phyloP scores from a whole-genome alignment of 1,139 yeast genomes.

The Pichia sp. region DNA sequence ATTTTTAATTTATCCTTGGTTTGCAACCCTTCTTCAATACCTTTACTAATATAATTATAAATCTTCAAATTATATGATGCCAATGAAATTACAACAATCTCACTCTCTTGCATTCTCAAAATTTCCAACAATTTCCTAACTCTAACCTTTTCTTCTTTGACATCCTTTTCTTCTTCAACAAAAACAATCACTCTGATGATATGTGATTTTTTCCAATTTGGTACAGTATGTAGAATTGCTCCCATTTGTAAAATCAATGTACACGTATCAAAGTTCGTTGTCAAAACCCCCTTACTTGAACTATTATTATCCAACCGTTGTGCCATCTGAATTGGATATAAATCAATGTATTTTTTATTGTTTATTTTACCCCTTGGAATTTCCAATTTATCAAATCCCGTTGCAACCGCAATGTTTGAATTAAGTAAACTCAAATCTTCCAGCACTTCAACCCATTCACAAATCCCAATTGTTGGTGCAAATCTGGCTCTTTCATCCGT shows the following conservation, averaged over 20 bases:
- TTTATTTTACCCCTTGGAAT: conserved; percentile 26
- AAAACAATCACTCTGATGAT: conserved; percentile 75
- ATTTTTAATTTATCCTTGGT: conserved; percentile 31
- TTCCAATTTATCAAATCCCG: conserved; percentile 62
- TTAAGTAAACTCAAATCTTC: conserved; percentile 92
- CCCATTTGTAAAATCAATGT: conserved; percentile 89
- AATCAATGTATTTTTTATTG: conserved; percentile 59
- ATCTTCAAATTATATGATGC: conserved; percentile 52
- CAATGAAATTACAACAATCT: conserved; percentile 63
- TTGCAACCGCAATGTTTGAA: conserved; percentile 89
- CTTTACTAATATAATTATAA: conserved; percentile 74
- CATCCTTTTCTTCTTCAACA: conserved; percentile 70
- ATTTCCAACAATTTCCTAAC: conserved; percentile 59
- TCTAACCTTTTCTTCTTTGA: conserved; percentile 60
- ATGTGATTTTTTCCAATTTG: conserved; percentile 81
- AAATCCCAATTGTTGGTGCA: conserved; percentile 62
- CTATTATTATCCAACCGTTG: conserved; percentile 41
- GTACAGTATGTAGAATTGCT: conserved; percentile 85
- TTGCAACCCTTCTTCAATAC: conserved; percentile 33
- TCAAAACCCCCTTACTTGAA: conserved; percentile 58
- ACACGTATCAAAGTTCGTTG: conserved; percentile 91
- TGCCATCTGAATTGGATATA: conserved; percentile 95
- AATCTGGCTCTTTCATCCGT: conserved; percentile 67
- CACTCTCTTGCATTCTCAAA: conserved; percentile 69
- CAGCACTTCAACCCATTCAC: conserved; percentile 86